phyloP scores from a whole-genome alignment of 768 basidiomycete genomes.

The Boletus bicolor region DNA sequence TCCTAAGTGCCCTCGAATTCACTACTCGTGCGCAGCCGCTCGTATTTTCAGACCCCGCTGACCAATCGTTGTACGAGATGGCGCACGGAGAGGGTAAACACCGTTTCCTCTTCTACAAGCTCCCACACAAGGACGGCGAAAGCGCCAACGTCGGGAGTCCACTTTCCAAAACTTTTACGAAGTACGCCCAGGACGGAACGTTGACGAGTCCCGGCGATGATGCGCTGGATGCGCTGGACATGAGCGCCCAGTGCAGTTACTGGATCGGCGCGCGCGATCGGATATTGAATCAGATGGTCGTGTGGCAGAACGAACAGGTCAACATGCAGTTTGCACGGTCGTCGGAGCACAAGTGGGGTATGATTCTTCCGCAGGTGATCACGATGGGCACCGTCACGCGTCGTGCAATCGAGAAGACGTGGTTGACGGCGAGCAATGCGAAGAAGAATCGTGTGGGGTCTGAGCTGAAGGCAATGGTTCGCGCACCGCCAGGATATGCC shows the following conservation, averaged over 20 bases:
- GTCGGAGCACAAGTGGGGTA: constrained; percentile 62
- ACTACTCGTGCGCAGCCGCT: constrained; percentile 46
- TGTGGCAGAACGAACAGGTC: constrained; percentile 62
- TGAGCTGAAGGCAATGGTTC: constrained; percentile 96
- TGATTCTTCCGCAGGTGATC: constrained; percentile 94
- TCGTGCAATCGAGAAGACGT: constrained; percentile 95
- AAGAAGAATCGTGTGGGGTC: constrained; percentile 98
- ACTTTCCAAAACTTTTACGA: constrained; percentile 84
- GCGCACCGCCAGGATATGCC: constrained; percentile 87
- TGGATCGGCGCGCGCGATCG: constrained; percentile 96
- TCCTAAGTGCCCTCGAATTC: constrained; percentile 48
- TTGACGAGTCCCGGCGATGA: constrained; percentile 78
- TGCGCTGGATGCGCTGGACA: constrained; percentile 80
- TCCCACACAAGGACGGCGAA: constrained; percentile 96
- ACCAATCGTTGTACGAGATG: constrained; percentile 54
- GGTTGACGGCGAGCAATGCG: constrained; percentile 97
- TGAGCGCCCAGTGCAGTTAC: constrained; percentile 95
- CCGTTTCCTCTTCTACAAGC: constrained; percentile 76
- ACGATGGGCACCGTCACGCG: constrained; percentile 99
- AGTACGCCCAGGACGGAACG: constrained; percentile 83
- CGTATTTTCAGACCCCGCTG: constrained; percentile 60
- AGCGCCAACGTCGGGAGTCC: constrained; percentile 94
- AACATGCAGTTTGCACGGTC: constrained; percentile 50
- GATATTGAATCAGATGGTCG: constrained; percentile 88
- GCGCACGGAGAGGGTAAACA: constrained; percentile 33